Conservation (phyloP, 306 rosid genomes). For the Castanea crenata region DNA sequence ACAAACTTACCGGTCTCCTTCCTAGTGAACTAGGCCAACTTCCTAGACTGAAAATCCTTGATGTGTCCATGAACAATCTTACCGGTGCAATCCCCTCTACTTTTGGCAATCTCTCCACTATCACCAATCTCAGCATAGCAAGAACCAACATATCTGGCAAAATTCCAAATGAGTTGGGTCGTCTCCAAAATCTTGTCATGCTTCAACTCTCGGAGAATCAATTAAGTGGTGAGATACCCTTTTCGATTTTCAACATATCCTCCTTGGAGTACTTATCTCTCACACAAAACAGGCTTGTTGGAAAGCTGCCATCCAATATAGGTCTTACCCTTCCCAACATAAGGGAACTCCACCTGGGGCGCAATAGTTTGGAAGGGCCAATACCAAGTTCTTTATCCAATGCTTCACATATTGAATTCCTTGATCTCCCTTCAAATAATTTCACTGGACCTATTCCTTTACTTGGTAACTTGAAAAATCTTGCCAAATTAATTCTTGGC, state of each 20-base stretch:
- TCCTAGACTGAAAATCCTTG: conserved; percentile 14
- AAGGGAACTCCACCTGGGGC: conserved; percentile 7
- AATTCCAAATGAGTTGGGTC: conserved; percentile 34
- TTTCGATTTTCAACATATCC: conserved; percentile 31
- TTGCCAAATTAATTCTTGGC: conserved; percentile 9
- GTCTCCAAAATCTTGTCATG: conserved; percentile 8
- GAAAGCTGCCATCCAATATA: conserved; percentile 24
- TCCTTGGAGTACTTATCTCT: conserved; percentile 28
- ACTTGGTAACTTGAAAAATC: conserved; percentile 26
- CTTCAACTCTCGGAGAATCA: conserved; percentile 34
- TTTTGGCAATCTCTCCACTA: conserved; percentile 30
- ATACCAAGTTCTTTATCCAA: conserved; percentile 40
- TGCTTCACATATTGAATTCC: conserved; percentile 21
- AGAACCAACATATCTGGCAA: conserved; percentile 24
- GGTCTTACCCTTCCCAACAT: conserved; percentile 25
- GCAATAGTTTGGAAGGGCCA: conserved; percentile 29
- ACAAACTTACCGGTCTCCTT: conserved; percentile 32
- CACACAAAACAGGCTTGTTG: conserved; percentile 19
- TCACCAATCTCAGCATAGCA: conserved; percentile 23
- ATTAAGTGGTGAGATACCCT: conserved; percentile 36
- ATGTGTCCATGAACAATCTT: conserved; percentile 33
- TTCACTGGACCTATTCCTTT: conserved; percentile 30
- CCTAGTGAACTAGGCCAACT: conserved; percentile 27
- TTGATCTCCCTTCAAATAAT: conserved; percentile 23
- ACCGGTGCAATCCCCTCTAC: conserved; percentile 36